Percentiles rank a stretch among this genome's conserved stretches.
Evolutionary conservation across 768 basidiomycete genomes (phyloP).

Genomic region (Suillus fuscotomentosus): DNA sequence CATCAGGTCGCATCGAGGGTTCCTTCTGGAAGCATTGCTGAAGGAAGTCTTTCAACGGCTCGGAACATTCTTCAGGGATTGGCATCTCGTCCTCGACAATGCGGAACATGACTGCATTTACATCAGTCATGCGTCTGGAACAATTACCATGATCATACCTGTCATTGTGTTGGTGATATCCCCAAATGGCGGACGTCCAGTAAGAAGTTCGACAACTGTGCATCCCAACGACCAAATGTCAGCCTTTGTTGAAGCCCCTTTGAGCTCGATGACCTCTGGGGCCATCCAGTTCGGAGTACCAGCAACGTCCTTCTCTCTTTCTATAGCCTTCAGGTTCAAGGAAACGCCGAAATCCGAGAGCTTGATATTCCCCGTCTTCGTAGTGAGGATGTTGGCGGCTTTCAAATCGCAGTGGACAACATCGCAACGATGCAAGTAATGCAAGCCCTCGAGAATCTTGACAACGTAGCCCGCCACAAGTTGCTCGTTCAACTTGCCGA

Average conservation of each 20-base stretch:
- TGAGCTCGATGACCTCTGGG: constrained; percentile 94
- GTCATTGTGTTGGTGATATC: constrained; percentile 90
- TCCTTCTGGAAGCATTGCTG: constrained; percentile 90
- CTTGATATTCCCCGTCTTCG: constrained; percentile 97
- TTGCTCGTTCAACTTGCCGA: constrained; percentile 89
- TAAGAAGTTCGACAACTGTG: constrained; percentile 91
- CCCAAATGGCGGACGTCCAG: constrained; percentile 88
- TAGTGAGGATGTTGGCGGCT: constrained; percentile 97
- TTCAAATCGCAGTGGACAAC: constrained; percentile 99
- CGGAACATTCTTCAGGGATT: constrained; percentile 76
- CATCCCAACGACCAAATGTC: constrained; percentile 97
- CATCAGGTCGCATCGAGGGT: constrained; percentile 77
- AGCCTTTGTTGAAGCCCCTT: constrained; percentile 89
- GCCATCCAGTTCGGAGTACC: constrained; percentile 99
- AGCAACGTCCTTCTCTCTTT: constrained; percentile 80
- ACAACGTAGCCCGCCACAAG: constrained; percentile 92
- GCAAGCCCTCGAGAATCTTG: constrained; percentile 93
- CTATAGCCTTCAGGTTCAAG: constrained; percentile 90
- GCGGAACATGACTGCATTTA: constrained; percentile 82
- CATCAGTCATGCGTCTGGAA: constrained; percentile 6
- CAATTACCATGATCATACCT: constrained; percentile 46
- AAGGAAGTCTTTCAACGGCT: constrained; percentile 77
- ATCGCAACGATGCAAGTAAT: constrained; percentile 86
- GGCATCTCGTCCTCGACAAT: constrained; percentile 95
- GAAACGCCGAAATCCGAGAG: constrained; percentile 98